Conservation (phyloP, 2,329 filamentous ascomycete species). For the Sarocladium oryzae region DNA sequence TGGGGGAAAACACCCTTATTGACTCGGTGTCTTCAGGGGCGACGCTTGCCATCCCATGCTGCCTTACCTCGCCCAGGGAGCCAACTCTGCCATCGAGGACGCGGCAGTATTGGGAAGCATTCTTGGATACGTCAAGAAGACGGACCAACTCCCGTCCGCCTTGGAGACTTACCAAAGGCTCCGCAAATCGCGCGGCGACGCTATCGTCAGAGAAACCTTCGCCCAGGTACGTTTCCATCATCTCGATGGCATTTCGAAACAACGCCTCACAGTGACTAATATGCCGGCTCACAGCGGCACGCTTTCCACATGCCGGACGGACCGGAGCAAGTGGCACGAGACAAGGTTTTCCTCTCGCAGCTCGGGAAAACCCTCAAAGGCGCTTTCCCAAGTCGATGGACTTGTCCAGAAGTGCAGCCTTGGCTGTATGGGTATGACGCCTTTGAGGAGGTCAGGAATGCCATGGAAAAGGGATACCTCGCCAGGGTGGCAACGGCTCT, state of each 20-base stretch:
- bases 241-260: no score
- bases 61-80: slow-evolving; percentile 9
- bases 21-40: no score
- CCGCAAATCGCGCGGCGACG: slow-evolving; percentile 41
- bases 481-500: no score
- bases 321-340: slow-evolving; percentile 49
- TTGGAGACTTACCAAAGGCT: not conserved
- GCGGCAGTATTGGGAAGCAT: slow-evolving; percentile 6
- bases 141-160: slow-evolving; percentile 3
- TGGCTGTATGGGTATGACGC: slow-evolving; percentile 63
- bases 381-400: slow-evolving; percentile 51
- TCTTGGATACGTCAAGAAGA: not conserved
- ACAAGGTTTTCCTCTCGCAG: slow-evolving; percentile 49
- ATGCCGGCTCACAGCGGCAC: not conserved
- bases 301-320: slow-evolving; percentile 42
- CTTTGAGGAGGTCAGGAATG: slow-evolving; percentile 41
- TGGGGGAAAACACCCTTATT: not conserved
- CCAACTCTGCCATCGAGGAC: slow-evolving; percentile 9
- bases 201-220: slow-evolving; percentile 58
- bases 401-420: slow-evolving; percentile 54
- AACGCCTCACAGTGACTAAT: no score
- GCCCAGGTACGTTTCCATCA: slow-evolving; percentile 24
- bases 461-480: not conserved
- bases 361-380: slow-evolving; percentile 43
- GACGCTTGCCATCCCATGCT: slow-evolving; percentile 10